These are phyloP conservation scores for Yamadazyma sp. DNA, from an alignment of 1,139 yeast genomes.

Conservation along the genomic window DNA sequence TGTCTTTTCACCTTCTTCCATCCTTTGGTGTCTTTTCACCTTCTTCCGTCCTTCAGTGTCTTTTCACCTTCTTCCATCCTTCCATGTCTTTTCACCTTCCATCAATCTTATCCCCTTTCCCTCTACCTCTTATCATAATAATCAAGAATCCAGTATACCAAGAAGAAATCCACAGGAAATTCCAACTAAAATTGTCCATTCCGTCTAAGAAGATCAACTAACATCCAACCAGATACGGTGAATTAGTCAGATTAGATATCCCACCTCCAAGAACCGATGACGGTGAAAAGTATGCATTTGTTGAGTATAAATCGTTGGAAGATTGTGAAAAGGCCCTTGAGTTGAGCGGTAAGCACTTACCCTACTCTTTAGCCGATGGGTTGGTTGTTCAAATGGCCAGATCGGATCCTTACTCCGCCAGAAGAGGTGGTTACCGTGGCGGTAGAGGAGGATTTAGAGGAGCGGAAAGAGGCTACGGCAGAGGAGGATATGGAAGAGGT, in stretches of 20 bases:
- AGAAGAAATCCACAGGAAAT: neutral
- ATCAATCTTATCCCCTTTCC: constrained; percentile 4
- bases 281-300: constrained; percentile 71
- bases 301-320: constrained; percentile 58
- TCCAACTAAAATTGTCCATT: constrained; percentile 1
- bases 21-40: neutral
- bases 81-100: constrained; percentile 8
- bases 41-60: constrained; percentile 5
- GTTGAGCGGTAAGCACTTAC: constrained; percentile 47
- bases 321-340: constrained; percentile 65
- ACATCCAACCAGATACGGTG: constrained; percentile 52
- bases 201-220: too few relatives aligned
- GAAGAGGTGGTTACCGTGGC: constrained; percentile 34
- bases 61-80: constrained; percentile 8
- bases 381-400: constrained; percentile 60
- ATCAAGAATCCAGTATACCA: constrained; percentile 5
- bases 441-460: constrained; percentile 27
- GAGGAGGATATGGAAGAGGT: constrained; percentile 14
- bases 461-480: constrained; percentile 19
- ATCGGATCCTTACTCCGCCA: constrained; percentile 49
- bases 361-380: constrained; percentile 37
- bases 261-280: constrained; percentile 69
- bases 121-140: constrained; percentile 8
- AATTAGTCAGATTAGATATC: constrained; percentile 63
- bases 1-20: constrained; percentile 7